Percentiles rank a stretch among this genome's conserved stretches.
These are phyloP conservation scores for Didymella exigua DNA, from an alignment of 2,329 filamentous ascomycete genomes.

Conservation along the genomic window DNA sequence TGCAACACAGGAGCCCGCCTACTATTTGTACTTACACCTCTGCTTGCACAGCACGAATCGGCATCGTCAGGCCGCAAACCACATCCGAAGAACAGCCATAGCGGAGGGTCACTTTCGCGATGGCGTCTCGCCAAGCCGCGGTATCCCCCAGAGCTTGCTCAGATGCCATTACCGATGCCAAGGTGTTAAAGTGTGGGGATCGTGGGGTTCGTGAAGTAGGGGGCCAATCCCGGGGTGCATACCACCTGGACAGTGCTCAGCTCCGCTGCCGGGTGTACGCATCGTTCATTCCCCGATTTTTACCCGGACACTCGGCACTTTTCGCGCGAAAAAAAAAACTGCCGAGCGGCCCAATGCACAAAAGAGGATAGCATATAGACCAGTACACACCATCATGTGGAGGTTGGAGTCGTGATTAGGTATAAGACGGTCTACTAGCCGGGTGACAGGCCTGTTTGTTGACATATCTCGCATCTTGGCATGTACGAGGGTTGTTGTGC, in stretches of 20 bases:
- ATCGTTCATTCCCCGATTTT: conserved; percentile 4
- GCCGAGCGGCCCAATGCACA: conserved; percentile 1
- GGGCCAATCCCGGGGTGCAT: conserved; percentile 10
- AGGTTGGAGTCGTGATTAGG: not conserved
- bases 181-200: conserved; percentile 14
- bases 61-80: conserved; percentile 2
- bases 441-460: not conserved
- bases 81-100: conserved; percentile 4
- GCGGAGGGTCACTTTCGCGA: not conserved
- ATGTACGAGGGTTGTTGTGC: conserved; percentile 1
- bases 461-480: conserved; percentile 6
- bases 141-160: not conserved
- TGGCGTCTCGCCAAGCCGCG: conserved; percentile 2
- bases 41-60: not conserved
- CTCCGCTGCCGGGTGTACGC: conserved; percentile 15
- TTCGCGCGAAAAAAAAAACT: not conserved
- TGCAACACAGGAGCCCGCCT: not conserved
- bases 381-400: conserved; percentile 8
- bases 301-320: not conserved
- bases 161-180: conserved; percentile 6
- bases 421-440: not conserved
- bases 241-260: too few relatives aligned
- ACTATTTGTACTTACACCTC: conserved; percentile 7
- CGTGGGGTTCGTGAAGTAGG: conserved; percentile 7
- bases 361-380: not conserved